Evolutionary conservation across 2,329 filamentous ascomycete species (phyloP), one percentile per base, ranked within the genome.

Genomic region (Penicillium sp.): DNA sequence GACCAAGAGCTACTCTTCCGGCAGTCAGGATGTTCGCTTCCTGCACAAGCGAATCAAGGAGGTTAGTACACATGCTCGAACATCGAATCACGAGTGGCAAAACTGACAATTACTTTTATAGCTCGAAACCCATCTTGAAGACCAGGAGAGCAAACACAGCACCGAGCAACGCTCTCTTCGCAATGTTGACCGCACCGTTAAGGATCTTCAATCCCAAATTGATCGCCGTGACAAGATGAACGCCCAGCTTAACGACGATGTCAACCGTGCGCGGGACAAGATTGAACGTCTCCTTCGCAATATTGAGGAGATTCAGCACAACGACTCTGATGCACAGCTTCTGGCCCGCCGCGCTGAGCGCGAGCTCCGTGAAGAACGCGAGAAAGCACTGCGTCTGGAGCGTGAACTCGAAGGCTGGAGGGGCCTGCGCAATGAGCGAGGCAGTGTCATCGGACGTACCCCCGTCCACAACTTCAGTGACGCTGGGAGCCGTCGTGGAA

Each of bases 1-100:
- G 77, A 97, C 94, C 41, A 97, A 97, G 79, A 92, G 92, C 49
- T 97, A 96, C 76, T 94, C 92, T 18, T 95, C 88, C 61, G 90
- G 90, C 22, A 96, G 92, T 72, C 91, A 96, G 67, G 93, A 97
- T 74, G 90, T 97, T 63, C 89, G 94, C 68, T 97, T 97, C 78
- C 76, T 97, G 67, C 90, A 97, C 75, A 93, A 92, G 68, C 86
- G 93, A 47, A 91, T 99, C 61, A 92, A 97, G 78, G 93, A 97
- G 83, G 92, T 96, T 81, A 82, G 85, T 34, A 54, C 62, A 38
- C 62, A 51, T 54, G 54, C 44, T 41, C 52, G 3, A 16, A 27
- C n/a, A n/a, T n/a, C n/a, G n/a, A n/a, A 16, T 13, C 6, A 31
- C 5, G 24, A 9, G 5, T 4, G 27, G 32, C 31, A 11, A 4